Evolutionary conservation across 2,329 filamentous ascomycete species (phyloP).

Genomic region (Pestalotiopsis fici): DNA sequence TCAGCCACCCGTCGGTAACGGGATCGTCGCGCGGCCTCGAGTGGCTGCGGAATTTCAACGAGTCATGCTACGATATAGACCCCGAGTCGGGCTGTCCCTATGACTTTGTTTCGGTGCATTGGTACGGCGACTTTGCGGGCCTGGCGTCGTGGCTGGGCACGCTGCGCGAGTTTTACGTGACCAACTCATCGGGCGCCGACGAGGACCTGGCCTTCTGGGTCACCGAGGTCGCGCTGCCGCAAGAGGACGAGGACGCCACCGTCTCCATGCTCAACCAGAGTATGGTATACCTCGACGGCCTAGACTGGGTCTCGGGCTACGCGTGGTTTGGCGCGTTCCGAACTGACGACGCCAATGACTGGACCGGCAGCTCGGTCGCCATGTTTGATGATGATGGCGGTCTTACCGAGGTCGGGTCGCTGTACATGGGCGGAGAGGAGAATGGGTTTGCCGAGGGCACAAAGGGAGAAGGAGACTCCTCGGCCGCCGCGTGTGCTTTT

Average conservation of each 20-base stretch:
- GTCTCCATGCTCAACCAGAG: constrained; percentile 41
- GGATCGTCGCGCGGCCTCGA: constrained; percentile 37
- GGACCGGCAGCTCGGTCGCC: constrained; percentile 38
- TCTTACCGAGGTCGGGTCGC: constrained; percentile 37
- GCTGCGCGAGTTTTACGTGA: constrained; percentile 36
- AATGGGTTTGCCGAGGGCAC: constrained; percentile 37
- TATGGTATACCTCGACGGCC: constrained; percentile 32
- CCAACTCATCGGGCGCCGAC: constrained; percentile 14
- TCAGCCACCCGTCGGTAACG: constrained; percentile 42
- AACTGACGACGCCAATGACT: constrained; percentile 35
- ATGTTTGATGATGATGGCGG: constrained; percentile 37
- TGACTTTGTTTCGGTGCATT: constrained; percentile 43
- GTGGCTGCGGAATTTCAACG: constrained; percentile 41
- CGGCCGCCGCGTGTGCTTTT: background rate
- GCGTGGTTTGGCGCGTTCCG: constrained; percentile 44
- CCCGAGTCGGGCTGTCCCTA: constrained; percentile 34
- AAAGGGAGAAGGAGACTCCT: constrained; percentile 13
- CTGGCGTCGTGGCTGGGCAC: constrained; percentile 35
- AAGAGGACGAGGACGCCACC: constrained; percentile 33
- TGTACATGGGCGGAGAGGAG: constrained; percentile 38
- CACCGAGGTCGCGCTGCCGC: constrained; percentile 40
- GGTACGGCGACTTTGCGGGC: constrained; percentile 39
- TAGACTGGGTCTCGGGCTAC: constrained; percentile 35
- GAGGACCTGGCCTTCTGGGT: constrained; percentile 33
- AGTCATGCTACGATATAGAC: constrained; percentile 39